Percentiles rank a stretch among this genome's conserved stretches.
Conservation (phyloP, 2,329 filamentous ascomycete species). For the Verticillium nubilum region DNA sequence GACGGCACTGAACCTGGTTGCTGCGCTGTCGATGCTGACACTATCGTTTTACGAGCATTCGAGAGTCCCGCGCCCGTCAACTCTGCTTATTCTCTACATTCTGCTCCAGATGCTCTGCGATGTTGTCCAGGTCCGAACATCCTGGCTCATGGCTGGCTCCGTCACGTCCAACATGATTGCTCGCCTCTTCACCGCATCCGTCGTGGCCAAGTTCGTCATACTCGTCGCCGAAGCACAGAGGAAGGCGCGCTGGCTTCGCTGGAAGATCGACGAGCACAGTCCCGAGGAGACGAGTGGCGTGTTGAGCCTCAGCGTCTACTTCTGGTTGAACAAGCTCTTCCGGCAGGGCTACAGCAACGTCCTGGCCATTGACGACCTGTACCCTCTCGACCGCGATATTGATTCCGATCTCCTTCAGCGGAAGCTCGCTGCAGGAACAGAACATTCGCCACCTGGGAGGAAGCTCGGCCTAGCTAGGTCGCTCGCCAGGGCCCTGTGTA, state of each 20-base stretch:
- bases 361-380: slow-evolving; percentile 23
- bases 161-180: slow-evolving; percentile 15
- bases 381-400: slow-evolving; percentile 24
- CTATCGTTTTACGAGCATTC: slow-evolving; percentile 23
- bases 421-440: slow-evolving; percentile 6
- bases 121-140: slow-evolving; percentile 32
- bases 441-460: slow-evolving; percentile 11
- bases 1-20: slow-evolving; percentile 20
- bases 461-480: slow-evolving; percentile 22
- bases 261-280: slow-evolving; percentile 32
- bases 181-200: slow-evolving; percentile 25
- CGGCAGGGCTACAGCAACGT: slow-evolving; percentile 25
- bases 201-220: slow-evolving; percentile 29
- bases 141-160: slow-evolving; percentile 28
- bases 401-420: neutral
- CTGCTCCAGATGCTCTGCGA: slow-evolving; percentile 38
- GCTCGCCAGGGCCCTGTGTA: slow-evolving; percentile 21
- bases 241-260: slow-evolving; percentile 32
- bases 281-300: slow-evolving; percentile 29
- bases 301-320: slow-evolving; percentile 23
- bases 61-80: slow-evolving; percentile 32
- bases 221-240: slow-evolving; percentile 30
- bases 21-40: slow-evolving; percentile 19
- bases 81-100: slow-evolving; percentile 34
- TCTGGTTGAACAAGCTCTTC: slow-evolving; percentile 30